Evolutionary conservation across 371 early-diverging fungal species (phyloP).

Genomic region (Chytridium lagenaria): DNA sequence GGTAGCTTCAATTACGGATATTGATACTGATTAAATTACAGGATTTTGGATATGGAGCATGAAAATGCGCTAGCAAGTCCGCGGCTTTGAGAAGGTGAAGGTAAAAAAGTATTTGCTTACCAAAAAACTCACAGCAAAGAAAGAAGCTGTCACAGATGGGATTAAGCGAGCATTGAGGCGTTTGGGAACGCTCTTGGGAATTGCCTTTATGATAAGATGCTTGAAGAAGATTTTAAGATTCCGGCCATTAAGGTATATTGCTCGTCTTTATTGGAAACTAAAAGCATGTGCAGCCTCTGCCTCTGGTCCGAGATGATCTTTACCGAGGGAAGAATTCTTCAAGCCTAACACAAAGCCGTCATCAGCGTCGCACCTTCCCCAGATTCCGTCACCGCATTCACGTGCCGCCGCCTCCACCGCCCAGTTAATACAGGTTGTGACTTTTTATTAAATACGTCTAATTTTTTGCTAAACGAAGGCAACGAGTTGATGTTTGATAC

Average conservation of each 20-base stretch:
- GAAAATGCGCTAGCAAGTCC: conserved; percentile 87
- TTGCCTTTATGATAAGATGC: conserved; percentile 95
- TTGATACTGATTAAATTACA: conserved; percentile 36
- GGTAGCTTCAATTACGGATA: too few relatives aligned
- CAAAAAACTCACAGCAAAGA: too few relatives aligned
- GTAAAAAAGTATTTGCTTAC: too few relatives aligned
- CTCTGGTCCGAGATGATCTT: not conserved
- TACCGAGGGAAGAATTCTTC: not conserved
- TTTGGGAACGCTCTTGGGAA: conserved; percentile 97
- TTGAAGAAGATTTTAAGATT: conserved; percentile 62
- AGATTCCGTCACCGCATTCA: too few relatives aligned
- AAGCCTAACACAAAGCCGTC: too few relatives aligned
- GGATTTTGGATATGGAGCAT: conserved; percentile 89
- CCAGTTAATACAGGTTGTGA: too few relatives aligned
- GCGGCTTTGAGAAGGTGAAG: conserved; percentile 91
- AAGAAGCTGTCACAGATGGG: conserved; percentile 97
- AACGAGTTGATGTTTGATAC: not conserved
- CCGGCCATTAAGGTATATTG: conserved; percentile 26
- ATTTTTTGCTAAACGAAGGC: too few relatives aligned
- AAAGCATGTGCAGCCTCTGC: conserved; percentile 15
- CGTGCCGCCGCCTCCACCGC: too few relatives aligned
- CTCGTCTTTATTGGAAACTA: not conserved
- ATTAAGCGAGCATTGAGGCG: conserved; percentile 89
- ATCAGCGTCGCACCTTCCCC: too few relatives aligned
- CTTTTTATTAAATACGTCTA: too few relatives aligned